Evolutionary conservation across 345 rosid genomes (phyloP).

Genomic region (Eucalyptus caleyi): DNA sequence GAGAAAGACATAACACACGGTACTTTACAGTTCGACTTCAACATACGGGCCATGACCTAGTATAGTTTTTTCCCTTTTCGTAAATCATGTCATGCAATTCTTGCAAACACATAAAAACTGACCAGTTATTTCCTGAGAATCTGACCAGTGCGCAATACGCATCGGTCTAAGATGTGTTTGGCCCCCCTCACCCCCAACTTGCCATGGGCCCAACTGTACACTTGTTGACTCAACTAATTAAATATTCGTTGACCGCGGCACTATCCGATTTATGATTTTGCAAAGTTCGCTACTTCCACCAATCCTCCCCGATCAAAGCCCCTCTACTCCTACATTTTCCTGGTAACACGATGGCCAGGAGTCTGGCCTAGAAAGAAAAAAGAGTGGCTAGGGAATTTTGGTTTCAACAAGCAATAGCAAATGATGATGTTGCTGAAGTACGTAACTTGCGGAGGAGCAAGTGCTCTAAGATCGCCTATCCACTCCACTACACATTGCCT

Average conservation of each 20-base stretch:
- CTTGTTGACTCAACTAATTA: background rate
- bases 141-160: too few species aligned
- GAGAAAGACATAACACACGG: background rate
- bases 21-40: background rate
- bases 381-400: too few species aligned
- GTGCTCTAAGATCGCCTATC: background rate
- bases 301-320: background rate
- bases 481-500: background rate
- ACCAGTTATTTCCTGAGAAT: too few species aligned
- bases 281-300: background rate
- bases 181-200: background rate
- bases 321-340: background rate
- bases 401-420: too few species aligned
- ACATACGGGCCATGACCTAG: background rate
- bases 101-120: background rate
- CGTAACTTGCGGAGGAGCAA: background rate
- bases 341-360: background rate
- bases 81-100: background rate
- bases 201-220: background rate
- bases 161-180: too few species aligned
- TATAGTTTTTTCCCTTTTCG: background rate
- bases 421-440: background rate
- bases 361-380: too few species aligned
- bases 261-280: accelerated
- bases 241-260: background rate